phyloP scores from a whole-genome alignment of 768 basidiomycete species.

The Paxillus ammoniavirescens region DNA sequence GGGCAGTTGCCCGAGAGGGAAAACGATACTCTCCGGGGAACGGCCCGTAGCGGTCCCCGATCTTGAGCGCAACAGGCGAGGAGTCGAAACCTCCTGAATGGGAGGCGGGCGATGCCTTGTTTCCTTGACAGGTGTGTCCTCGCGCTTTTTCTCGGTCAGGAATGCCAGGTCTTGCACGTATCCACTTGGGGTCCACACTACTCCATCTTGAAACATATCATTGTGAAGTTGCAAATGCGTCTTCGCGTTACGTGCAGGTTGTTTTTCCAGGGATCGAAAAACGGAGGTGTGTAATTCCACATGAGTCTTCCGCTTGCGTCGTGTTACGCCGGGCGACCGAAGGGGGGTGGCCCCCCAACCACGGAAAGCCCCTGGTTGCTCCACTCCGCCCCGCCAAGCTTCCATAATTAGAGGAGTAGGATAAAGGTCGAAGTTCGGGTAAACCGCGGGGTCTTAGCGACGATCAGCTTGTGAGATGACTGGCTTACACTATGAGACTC shows the following conservation, averaged over 20 bases:
- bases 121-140: background rate
- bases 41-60: constrained; percentile 15
- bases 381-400: background rate
- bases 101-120: background rate
- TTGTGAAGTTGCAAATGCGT: constrained; percentile 36
- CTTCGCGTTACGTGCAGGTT: constrained; percentile 18
- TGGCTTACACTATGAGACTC: background rate
- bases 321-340: background rate
- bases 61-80: constrained; percentile 10
- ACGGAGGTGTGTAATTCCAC: constrained; percentile 16
- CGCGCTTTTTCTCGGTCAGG: background rate
- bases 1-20: constrained; percentile 7
- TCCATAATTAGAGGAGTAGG: background rate
- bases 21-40: constrained; percentile 1
- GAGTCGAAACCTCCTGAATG: background rate
- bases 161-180: constrained; percentile 14
- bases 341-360: background rate
- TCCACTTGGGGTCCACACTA: constrained; percentile 31
- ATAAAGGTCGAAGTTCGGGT: constrained; percentile 28
- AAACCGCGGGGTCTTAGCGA: constrained; percentile 8
- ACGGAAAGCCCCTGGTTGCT: background rate
- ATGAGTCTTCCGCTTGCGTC: constrained; percentile 20
- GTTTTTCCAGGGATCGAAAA: constrained; percentile 11
- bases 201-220: constrained; percentile 29
- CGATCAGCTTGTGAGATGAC: background rate